phyloP scores from a whole-genome alignment of 306 rosid genomes.

The Comarum palustre region DNA sequence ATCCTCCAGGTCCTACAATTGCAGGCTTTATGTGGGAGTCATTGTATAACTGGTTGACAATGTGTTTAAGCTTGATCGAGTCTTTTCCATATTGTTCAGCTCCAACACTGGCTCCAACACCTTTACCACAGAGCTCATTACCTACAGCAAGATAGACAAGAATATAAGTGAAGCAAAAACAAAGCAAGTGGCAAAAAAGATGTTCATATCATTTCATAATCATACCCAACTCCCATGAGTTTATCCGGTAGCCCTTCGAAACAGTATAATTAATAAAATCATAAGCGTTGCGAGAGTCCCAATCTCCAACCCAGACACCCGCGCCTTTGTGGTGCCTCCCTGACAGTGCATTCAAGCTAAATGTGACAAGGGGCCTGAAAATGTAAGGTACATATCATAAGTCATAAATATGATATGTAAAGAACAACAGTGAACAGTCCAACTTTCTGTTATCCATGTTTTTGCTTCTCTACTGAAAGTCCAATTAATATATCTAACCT shows the following conservation, averaged over 20 bases:
- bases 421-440: not conserved
- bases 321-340: constrained; percentile 59
- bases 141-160: constrained; percentile 45
- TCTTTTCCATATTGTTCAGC: constrained; percentile 84
- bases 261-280: constrained; percentile 67
- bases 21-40: constrained; percentile 50
- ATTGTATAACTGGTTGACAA: constrained; percentile 44
- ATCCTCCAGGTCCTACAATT: constrained; percentile 91
- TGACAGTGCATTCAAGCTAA: constrained; percentile 83
- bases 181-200: constrained; percentile 11
- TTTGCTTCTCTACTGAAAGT: not conserved
- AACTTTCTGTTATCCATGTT: not conserved
- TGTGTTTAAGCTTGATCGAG: constrained; percentile 56
- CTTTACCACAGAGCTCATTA: constrained; percentile 85
- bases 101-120: constrained; percentile 72
- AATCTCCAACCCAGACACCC: constrained; percentile 71
- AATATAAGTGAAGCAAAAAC: constrained; percentile 25
- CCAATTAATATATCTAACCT: constrained; percentile 52
- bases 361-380: constrained; percentile 73
- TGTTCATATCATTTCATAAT: constrained; percentile 12
- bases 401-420: not conserved
- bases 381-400: constrained; percentile 16
- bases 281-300: constrained; percentile 67
- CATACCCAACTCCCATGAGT: constrained; percentile 96
- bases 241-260: constrained; percentile 67